phyloP scores from a whole-genome alignment of 73 alveolate species.

The Tetrahymena elliotti region DNA sequence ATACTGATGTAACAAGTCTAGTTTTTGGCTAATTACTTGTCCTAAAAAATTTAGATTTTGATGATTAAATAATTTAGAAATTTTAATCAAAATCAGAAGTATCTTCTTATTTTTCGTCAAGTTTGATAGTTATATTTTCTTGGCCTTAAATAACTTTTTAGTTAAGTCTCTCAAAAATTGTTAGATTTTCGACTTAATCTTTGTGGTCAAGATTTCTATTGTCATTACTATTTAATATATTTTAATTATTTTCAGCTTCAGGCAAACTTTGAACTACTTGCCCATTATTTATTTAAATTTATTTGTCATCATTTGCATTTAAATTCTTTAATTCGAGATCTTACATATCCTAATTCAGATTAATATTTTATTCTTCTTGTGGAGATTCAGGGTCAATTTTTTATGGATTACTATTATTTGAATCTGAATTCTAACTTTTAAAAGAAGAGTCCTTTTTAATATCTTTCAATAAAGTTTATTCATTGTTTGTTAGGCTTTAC shows the following conservation, averaged over 20 bases:
- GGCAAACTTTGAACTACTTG: not conserved
- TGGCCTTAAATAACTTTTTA: no score
- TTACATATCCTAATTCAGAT: no score
- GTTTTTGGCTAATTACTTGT: not conserved
- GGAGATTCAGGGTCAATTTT: not conserved
- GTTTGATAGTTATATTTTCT: not conserved
- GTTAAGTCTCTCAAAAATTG: not conserved
- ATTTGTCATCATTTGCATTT: no score
- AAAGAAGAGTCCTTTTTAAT: not conserved
- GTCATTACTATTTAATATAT: not conserved
- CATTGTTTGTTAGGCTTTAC: no score
- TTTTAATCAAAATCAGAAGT: not conserved
- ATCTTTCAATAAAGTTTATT: no score
- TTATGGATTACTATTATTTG: no score
- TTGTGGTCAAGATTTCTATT: not conserved
- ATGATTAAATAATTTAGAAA: not conserved
- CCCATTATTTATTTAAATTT: not conserved
- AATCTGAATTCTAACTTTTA: not conserved
- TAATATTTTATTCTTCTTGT: not conserved
- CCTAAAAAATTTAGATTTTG: not conserved
- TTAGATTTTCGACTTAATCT: not conserved
- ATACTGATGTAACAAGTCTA: not conserved
- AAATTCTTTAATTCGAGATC: no score
- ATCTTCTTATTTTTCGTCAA: not conserved
- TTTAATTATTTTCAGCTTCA: not conserved